Base-by-base conservation (phyloP, 345 rosid species). In the Durio zibethinus region DNA sequence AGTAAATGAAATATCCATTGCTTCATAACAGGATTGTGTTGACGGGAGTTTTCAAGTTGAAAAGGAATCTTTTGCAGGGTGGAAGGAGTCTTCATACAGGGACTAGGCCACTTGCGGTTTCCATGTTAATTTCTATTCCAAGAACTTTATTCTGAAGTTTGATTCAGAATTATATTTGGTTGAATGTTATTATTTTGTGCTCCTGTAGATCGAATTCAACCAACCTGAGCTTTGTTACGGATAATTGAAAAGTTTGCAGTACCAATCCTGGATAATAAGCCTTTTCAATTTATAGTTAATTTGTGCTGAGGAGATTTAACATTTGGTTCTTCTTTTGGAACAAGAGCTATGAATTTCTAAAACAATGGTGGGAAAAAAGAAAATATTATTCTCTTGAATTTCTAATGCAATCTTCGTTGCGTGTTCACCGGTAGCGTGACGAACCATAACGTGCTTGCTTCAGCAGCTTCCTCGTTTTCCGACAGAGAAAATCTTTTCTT, bases 1-100 rank as follows among this genome's bases (percentile, higher is more conserved):
- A 29, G n/a, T 60, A 29, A 29, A 20, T 4, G 10, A 60, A 60
- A 60, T 29, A 5, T 5, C 2, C 7, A 14, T 60, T 12, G 65
- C 10, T 38, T 48, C 59, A 27, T 23, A 16, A 71, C 74, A 71
- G 74, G 57, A 31, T 18, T 15, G 7, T 18, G 0, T 9, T 16
- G 18, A 4, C 60, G 10, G 43, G 74, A 60, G 50, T 18, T 18
- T 27, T 29, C 10, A 31, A 50, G 27, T 29, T 71, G 77, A 74
- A 10, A 67, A 74, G n/a, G n/a, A n/a, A 25, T 36, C 20, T 43
- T 10, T 59, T 60, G 77, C 57, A 59, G 77, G 77, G 54, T 74
- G 57, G 42, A 60, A 60, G 77, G 57, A 74, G 25, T 60, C 77
- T 40, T 5, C 36, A 11, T 40, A 23, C 69, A 36, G 0, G 0